Percentiles rank a stretch among this genome's conserved stretches.
Conservation (phyloP, 345 rosid species). For the Syzygium grande region DNA sequence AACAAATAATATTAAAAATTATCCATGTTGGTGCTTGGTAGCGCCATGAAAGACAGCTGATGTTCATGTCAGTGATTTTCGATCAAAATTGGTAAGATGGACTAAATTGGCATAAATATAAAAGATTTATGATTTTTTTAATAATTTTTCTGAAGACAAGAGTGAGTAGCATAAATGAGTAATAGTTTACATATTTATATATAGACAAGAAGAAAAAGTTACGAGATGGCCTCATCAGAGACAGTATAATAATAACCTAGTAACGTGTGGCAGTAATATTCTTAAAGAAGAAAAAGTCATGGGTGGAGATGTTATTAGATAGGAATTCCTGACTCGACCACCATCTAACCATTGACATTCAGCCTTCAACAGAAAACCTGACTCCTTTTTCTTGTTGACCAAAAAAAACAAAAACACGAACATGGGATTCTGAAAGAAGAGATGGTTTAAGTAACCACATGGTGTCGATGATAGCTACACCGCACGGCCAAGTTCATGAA, state of each 20-base stretch:
- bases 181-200: background rate
- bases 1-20: too few species aligned
- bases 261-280: background rate
- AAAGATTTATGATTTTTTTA: too few species aligned
- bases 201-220: background rate
- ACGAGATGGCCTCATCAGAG: background rate
- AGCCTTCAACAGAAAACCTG: background rate
- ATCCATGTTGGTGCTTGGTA: too few species aligned
- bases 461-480: background rate
- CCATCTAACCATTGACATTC: background rate
- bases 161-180: background rate
- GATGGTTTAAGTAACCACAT: background rate
- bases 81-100: too few species aligned
- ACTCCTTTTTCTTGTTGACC: background rate
- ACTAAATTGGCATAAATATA: too few species aligned
- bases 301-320: background rate
- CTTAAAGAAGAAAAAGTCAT: background rate
- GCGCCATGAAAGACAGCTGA: too few species aligned
- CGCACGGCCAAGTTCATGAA: conserved; percentile 7
- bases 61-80: too few species aligned
- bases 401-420: background rate
- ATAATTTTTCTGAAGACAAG: background rate
- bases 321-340: background rate
- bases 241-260: background rate
- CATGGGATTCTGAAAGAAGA: background rate